Evolutionary conservation across 257 asterid species (phyloP), one percentile per base, ranked within the genome.

Genomic region (Apocynum venetum): DNA sequence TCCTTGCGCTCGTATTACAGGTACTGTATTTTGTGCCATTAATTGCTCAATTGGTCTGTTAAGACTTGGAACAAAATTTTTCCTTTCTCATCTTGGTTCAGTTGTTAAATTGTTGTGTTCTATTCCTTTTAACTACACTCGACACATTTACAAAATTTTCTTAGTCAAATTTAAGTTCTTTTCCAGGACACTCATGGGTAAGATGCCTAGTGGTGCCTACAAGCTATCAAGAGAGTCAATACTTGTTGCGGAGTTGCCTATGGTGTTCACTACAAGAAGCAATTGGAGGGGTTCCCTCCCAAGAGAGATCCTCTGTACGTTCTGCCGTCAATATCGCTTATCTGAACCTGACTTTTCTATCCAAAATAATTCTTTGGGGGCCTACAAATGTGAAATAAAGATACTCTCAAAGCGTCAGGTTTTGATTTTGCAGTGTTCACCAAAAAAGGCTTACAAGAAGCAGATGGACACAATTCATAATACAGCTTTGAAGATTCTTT

Each of bases 241-340:
- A 68, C 89, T 91, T 85, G 88, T 91, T 43, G 94, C 96, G 12
- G 91, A 93, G 73, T 82, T 95, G 87, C 99, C 99, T 70, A 69
- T 73, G 78, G 84, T 85, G 76, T 91, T 83, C 82, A 89, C 97
- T 20, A 82, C 93, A 47, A 88, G 84, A 84, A 83, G 78, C 89
- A 90, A 86, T 70, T 95, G 99, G 98, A 90, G 91, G 89, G 98
- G 97, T 70, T 79, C 91, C 72, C 80, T 85, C 43, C 99, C 97
- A 2, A 93, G 91, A 85, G 97, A 95, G 71, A 81, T 90, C 64
- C 94, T 95, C 10, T 82, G 83, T 77, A 83, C 96, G 76, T 90
- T 95, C 74, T 93, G 97, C 81, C 98, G 97, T 53, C 89, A 84
- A 82, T 92, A 89, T 82, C 88, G 82, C 80, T 83, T 93, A 80